These are phyloP conservation scores for Boletus sp. DNA, from an alignment of 768 basidiomycete species.

Conservation along the genomic window DNA sequence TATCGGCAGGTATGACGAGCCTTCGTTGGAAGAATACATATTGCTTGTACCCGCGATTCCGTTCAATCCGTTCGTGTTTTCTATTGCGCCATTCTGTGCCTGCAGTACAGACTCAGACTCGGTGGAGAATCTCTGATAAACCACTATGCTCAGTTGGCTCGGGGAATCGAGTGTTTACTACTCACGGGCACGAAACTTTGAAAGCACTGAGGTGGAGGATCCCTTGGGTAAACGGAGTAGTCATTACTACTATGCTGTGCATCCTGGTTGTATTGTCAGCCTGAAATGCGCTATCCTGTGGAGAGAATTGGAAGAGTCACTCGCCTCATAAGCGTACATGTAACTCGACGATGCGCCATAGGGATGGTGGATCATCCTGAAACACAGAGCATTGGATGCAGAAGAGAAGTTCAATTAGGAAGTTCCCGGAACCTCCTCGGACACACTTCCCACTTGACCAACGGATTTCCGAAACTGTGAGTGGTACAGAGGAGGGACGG, in stretches of 20 bases:
- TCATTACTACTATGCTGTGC: background rate
- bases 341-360: constrained; percentile 28
- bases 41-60: background rate
- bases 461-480: constrained; percentile 2
- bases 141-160: background rate
- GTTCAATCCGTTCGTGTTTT: constrained; percentile 4
- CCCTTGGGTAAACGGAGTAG: background rate
- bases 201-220: constrained; percentile 17
- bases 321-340: constrained; percentile 23
- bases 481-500: background rate
- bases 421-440: background rate
- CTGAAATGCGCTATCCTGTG: background rate
- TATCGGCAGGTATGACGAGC: constrained; percentile 3
- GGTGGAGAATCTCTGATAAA: constrained; percentile 25
- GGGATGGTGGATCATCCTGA: constrained; percentile 30
- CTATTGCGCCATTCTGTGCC: constrained; percentile 10
- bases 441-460: background rate
- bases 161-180: background rate
- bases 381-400: constrained; percentile 17
- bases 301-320: background rate
- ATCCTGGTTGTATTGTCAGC: constrained; percentile 10
- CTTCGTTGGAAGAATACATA: constrained; percentile 2
- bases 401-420: constrained; percentile 1
- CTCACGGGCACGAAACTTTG: constrained; percentile 30
- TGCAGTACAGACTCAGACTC: constrained; percentile 19